phyloP scores from a whole-genome alignment of 1,139 yeast species.

The Zygosaccharomyces pseudobailii region DNA sequence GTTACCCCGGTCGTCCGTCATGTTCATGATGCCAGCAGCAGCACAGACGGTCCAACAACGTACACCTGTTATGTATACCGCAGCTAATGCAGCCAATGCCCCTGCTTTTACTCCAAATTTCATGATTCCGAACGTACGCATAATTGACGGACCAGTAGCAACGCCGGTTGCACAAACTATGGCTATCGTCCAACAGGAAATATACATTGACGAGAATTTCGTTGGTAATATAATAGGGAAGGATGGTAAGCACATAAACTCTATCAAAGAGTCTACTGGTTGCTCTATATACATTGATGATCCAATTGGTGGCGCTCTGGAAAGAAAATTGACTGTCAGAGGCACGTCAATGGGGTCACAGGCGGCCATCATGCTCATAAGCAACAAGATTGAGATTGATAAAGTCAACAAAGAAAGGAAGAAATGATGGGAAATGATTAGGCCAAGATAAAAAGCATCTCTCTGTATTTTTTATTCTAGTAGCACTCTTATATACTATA shows the following conservation, averaged over 20 bases:
- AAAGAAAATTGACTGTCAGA: constrained; percentile 63
- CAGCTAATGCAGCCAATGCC: constrained; percentile 27
- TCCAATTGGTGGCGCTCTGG: constrained; percentile 44
- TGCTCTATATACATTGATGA: constrained; percentile 69
- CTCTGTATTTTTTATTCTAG: not conserved
- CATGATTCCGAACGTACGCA: constrained; percentile 28
- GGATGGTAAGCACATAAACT: constrained; percentile 78
- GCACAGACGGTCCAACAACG: constrained; percentile 5
- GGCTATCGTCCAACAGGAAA: constrained; percentile 46
- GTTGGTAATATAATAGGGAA: constrained; percentile 87
- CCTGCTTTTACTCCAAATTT: constrained; percentile 26
- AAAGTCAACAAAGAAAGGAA: constrained; percentile 20
- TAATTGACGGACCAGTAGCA: constrained; percentile 22
- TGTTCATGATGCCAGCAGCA: constrained; percentile 11
- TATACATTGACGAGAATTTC: constrained; percentile 68
- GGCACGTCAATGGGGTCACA: constrained; percentile 70
- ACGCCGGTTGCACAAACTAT: constrained; percentile 19
- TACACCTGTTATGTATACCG: constrained; percentile 18
- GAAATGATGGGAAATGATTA: constrained; percentile 4
- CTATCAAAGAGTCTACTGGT: constrained; percentile 72
- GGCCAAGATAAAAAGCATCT: not conserved
- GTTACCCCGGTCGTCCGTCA: constrained; percentile 13
- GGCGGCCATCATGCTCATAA: constrained; percentile 71
- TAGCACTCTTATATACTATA: not conserved
- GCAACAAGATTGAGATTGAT: constrained; percentile 58